Conservation (phyloP, 1,139 yeast species). For the Candida dubliniensis region DNA sequence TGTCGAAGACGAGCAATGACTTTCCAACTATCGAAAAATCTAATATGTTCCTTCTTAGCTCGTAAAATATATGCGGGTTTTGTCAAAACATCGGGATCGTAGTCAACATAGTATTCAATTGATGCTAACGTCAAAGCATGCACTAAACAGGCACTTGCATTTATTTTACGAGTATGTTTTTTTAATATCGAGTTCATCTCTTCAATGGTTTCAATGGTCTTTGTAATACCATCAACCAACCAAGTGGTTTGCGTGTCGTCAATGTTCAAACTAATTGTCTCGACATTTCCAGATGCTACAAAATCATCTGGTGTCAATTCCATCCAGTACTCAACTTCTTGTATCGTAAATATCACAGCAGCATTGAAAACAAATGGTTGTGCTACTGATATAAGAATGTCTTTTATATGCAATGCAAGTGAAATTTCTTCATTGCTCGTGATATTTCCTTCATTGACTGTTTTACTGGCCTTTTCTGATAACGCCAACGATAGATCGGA, state of each 20-base stretch:
- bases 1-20: constrained; percentile 77
- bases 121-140: constrained; percentile 66
- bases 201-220: constrained; percentile 18
- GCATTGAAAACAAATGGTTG: constrained; percentile 24
- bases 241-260: constrained; percentile 39
- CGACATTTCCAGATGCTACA: constrained; percentile 36
- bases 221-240: constrained; percentile 30
- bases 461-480: constrained; percentile 19
- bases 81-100: constrained; percentile 88
- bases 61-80: constrained; percentile 83
- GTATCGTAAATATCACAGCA: constrained; percentile 23
- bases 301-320: constrained; percentile 24
- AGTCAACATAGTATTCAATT: constrained; percentile 56
- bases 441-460: constrained; percentile 8
- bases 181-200: constrained; percentile 25
- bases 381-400: constrained; percentile 22
- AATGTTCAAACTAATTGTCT: constrained; percentile 30
- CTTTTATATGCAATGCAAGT: constrained; percentile 36
- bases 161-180: constrained; percentile 16
- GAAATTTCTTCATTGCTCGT: constrained; percentile 14
- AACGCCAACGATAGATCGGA: constrained; percentile 41
- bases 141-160: constrained; percentile 41
- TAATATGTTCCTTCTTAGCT: constrained; percentile 67
- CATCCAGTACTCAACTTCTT: constrained; percentile 47
- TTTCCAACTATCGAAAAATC: constrained; percentile 88